phyloP scores from a whole-genome alignment of 2,329 filamentous ascomycete genomes.

The Clonostachys sp. region DNA sequence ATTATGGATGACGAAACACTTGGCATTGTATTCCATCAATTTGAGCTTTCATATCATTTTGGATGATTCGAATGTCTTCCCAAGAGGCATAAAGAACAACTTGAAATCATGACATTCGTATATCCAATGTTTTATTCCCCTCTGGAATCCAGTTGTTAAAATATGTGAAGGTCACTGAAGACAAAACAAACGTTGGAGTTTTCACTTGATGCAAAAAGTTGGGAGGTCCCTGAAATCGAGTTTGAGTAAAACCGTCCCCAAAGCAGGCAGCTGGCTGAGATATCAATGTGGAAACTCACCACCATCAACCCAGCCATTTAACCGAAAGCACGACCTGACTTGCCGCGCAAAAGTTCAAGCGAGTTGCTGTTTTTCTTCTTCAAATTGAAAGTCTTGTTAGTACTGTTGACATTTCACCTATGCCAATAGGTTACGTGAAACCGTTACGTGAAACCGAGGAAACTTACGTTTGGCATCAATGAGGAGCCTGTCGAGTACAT shows the following conservation, averaged over 20 bases:
- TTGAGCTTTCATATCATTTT: too few species aligned
- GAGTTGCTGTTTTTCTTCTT: slow-evolving; percentile 27
- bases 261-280: slow-evolving; percentile 7
- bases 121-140: background rate
- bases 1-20: too few species aligned
- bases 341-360: slow-evolving; percentile 17
- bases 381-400: slow-evolving; percentile 6
- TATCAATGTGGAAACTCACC: slow-evolving; percentile 17
- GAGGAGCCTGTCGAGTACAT: slow-evolving; percentile 14
- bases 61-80: too few species aligned
- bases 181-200: background rate
- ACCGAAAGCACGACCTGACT: slow-evolving; percentile 14
- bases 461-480: background rate
- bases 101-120: background rate
- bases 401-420: background rate
- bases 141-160: background rate
- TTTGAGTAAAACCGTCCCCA: background rate
- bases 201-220: background rate
- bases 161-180: background rate
- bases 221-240: background rate
- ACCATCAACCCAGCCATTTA: slow-evolving; percentile 56
- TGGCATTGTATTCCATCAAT: too few species aligned
- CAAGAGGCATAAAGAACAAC: too few species aligned
- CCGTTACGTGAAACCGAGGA: background rate
- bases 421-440: background rate